Evolutionary conservation across 2,329 filamentous ascomycete genomes (phyloP), one percentile per base, ranked within the genome.

Genomic region (Fusarium solani-melongenae): DNA sequence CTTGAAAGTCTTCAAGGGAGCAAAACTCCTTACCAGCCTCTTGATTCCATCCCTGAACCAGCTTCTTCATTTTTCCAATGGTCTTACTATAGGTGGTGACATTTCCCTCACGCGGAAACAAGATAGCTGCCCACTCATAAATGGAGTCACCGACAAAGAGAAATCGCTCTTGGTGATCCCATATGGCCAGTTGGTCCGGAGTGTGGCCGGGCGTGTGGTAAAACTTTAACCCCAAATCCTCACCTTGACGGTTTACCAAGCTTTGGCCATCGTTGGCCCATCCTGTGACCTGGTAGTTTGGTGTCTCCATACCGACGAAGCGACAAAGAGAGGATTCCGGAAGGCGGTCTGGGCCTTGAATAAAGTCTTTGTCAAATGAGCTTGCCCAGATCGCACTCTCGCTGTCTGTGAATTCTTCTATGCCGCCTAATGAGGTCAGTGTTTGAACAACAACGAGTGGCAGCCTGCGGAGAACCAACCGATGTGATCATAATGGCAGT

Each of bases 401-500:
- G 2, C 20, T 27, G 8, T 69, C 69, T 11, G 64, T 79, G 64
- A 85, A 84, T 57, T 83, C 79, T 7, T 77, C 75, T 11, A 84
- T 79, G 29, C 80, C 83, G 31, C 81, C 79, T 71, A 76, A 7
- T 5, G 5, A 12, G 17, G 36, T 60, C 36, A 44, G 36, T 22
- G 11, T 46, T 24, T 11, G 11, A 33, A 24, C 12, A 31, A 44
- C 7, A 14, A 3, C 6, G 17, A 3, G 17, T 22, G 11, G 12
- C 31, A n/a, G 34, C 6, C 17, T 7, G 36, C 17, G 17, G 14
- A 6, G 76, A 34, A 81, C 78, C 27, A 51, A 78, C 77, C 77
- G 6, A 82, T 82, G 56, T 83, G 81, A 57, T 87, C 85, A 70
- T 83, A 86, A 66, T 87, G 85, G 70, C 86, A 87, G 70, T 87